Evolutionary conservation across 352 stramenopile species (phyloP), one percentile per base, ranked within the genome.

Genomic region (Phytophthora citricola): DNA sequence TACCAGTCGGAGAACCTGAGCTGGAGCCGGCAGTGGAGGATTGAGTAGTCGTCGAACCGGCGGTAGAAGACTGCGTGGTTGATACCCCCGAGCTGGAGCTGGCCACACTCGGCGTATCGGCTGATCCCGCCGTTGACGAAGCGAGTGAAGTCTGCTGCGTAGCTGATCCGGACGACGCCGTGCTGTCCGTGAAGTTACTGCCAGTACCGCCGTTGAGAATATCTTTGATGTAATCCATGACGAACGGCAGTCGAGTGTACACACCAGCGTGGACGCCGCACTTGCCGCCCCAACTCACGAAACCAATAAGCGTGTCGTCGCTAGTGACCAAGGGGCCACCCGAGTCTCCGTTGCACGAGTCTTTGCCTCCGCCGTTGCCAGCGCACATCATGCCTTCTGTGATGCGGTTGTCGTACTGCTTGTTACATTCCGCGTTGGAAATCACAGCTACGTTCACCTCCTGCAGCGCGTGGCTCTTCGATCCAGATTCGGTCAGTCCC

Each of bases 261-360:
- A 90, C 78, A 39, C 79, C 81, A 2, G 79, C 66, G 7, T 73
- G 65, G 34, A 75, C 71, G 27, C 79, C 81, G 44, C 81, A 90
- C 14, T 68, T 73, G 39, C 73, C 78, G 6, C 81, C 79, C 81
- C 75, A 90, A 52, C 79, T 89, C 12, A 89, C 81, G 20, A 91
- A 58, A 4, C 82, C 82, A 53, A 91, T 68, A 11, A 88, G 49
- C 45, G 60, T 78, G 36, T 83, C 59, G 54, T 74, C 67, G 17
- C 44, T 77, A 5, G 65, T 67, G 24, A 89, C 71, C 14, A 91
- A 64, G 4, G 82, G 76, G 14, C 82, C 82, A 8, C 82, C 82
- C 3, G 78, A 89, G 74, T 89, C 82, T 31, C 82, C 79, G 47
- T 87, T 84, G 74, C 82, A 91, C 34, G 78, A 79, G 53, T 85